phyloP scores from a whole-genome alignment of 306 rosid genomes.

The Dalbergia cochinchinensis region DNA sequence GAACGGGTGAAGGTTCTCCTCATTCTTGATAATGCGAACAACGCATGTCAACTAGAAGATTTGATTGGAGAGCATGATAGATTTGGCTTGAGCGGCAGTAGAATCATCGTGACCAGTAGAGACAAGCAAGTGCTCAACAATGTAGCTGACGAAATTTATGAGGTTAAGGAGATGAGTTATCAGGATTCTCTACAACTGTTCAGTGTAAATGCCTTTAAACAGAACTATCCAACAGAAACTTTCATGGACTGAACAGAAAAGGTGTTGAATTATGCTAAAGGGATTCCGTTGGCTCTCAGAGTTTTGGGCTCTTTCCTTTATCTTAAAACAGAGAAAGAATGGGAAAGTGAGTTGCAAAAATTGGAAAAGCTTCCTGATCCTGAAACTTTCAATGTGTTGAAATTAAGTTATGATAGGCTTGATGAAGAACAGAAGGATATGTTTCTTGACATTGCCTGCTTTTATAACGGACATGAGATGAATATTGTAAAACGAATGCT shows the following conservation, averaged over 20 bases:
- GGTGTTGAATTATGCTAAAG: constrained; percentile 23
- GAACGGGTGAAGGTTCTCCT: constrained; percentile 22
- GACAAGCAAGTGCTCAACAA: constrained; percentile 21
- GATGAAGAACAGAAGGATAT: constrained; percentile 17
- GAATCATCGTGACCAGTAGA: constrained; percentile 40
- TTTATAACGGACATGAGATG: not conserved
- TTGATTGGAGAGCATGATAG: not conserved
- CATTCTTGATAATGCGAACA: constrained; percentile 11
- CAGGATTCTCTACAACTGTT: not conserved
- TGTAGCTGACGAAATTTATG: constrained; percentile 11
- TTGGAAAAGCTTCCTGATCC: constrained; percentile 12
- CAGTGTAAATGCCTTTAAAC: constrained; percentile 29
- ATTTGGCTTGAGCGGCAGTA: constrained; percentile 14
- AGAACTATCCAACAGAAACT: not conserved
- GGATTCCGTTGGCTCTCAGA: constrained; percentile 26
- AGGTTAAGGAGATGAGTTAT: not conserved
- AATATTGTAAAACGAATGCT: not conserved
- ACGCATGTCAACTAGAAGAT: not conserved
- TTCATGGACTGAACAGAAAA: constrained; percentile 4
- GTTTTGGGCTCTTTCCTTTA: not conserved
- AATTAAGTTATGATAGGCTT: constrained; percentile 25
- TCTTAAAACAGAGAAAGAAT: not conserved
- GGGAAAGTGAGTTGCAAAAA: constrained; percentile 19
- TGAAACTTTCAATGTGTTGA: constrained; percentile 14
- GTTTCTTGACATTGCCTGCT: not conserved